Evolutionary conservation across 352 stramenopile genomes (phyloP), one percentile per base, ranked within the genome.

Genomic region (Halophytophthora batemanensis): DNA sequence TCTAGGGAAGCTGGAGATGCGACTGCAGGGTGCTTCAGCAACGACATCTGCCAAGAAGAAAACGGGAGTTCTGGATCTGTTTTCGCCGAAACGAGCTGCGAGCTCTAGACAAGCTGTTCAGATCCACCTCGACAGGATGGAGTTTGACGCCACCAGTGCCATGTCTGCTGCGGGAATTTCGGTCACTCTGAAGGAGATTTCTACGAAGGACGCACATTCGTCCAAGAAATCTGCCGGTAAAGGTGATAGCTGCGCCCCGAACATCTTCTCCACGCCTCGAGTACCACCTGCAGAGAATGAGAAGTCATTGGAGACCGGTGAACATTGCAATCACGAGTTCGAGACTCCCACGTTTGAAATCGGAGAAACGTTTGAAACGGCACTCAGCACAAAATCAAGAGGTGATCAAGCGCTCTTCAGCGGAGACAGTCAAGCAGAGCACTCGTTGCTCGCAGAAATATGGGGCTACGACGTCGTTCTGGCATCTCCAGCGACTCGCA

Each of bases 381-480:
- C 42, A 2, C 50, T 59, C 14, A 50, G 31, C 22, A 40, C 39
- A 12, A 68, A 55, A 25, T 55, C 54, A 33, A 50, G 67, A 28
- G 42, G 51, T 15, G 41, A 2, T 2, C 3, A 49, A 43, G 2
- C 18, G 23, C 0, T 63, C 13, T 59, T 50, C 33, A 64, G 38
- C 11, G 43, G 47, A 3, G 17, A 35, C 19, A 41, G 21, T 25
- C 44, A 31, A 29, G 59, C 48, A 41, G 40, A 82, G 8, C 59
- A 82, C 39, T 82, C 69, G 31, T 33, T 88, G 6, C 53, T 70
- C 2, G 58, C 86, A 33, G 70, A 86, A 41, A 41, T 83, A 15
- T 86, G 77, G 72, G 70, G 77, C 0, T 83, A 80, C 28, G 58
- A 77, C n/a, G 69, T 80, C 33, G 56, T 53, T 14, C 18, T 56